Evolutionary conservation across 192 early-diverging fungal genomes (phyloP).

Genomic region (Entomortierella parvispora): DNA sequence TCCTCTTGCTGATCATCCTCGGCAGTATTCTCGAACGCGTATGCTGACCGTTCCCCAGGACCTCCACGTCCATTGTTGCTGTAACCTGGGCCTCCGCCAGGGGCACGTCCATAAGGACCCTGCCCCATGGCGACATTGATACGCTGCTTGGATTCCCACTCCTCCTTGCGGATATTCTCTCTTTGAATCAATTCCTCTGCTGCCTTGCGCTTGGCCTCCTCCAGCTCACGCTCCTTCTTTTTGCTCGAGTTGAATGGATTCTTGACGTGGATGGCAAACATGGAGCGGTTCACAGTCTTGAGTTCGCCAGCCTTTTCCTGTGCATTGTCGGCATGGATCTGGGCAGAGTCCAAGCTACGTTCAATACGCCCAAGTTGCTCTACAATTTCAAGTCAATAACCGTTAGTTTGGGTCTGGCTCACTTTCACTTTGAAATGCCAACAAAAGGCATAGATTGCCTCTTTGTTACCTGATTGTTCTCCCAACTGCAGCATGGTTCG

Average conservation of each 20-base stretch:
- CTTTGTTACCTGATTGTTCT: conserved; percentile 66
- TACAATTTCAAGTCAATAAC: not conserved
- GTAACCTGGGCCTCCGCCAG: conserved; percentile 11
- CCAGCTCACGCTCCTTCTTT: conserved; percentile 67
- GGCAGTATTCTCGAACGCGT: conserved; percentile 73
- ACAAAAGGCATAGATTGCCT: too few relatives aligned
- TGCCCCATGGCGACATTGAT: conserved; percentile 58
- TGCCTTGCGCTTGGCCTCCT: conserved; percentile 59
- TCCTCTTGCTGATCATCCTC: conserved; percentile 75
- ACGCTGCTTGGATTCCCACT: conserved; percentile 69
- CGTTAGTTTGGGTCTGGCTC: not conserved
- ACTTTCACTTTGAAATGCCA: too few relatives aligned
- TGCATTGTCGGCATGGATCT: conserved; percentile 66
- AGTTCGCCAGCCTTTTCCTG: conserved; percentile 63
- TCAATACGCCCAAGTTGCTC: conserved; percentile 63
- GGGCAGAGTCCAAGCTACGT: conserved; percentile 72
- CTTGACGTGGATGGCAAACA: conserved; percentile 73
- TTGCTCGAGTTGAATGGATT: conserved; percentile 75
- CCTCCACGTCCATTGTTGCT: conserved; percentile 59
- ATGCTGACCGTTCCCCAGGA: conserved; percentile 63
- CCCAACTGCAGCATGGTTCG: conserved; percentile 73
- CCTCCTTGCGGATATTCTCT: conserved; percentile 63
- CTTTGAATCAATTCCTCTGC: conserved; percentile 59
- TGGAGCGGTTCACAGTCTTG: conserved; percentile 77
- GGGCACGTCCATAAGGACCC: conserved; percentile 37